A percentile compares a stretch with the other conserved stretches of the same genome.
phyloP scores from a whole-genome alignment of 1,284 basidiomycete genomes.

The Cystobasidium pallidum region DNA sequence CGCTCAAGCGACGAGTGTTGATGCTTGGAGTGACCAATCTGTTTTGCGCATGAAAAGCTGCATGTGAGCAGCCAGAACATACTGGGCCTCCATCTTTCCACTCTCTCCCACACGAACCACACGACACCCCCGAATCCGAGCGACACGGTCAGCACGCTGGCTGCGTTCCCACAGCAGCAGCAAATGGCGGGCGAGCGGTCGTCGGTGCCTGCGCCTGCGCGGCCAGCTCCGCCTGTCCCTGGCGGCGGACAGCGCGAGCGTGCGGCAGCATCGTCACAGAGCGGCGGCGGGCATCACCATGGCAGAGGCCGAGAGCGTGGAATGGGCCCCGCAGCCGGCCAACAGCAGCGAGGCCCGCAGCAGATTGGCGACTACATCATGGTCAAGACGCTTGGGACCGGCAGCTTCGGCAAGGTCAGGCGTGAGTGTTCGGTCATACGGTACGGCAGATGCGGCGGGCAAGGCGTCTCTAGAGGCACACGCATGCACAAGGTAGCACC shows the following conservation, averaged over 20 bases:
- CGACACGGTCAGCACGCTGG: background rate
- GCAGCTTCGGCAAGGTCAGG: constrained; percentile 98
- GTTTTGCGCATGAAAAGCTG: background rate
- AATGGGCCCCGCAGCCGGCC: background rate
- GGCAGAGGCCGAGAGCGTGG: constrained; percentile 32
- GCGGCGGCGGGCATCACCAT: constrained; percentile 16
- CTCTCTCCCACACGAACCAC: constrained; percentile 10
- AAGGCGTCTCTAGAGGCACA: background rate
- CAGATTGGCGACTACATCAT: constrained; percentile 57
- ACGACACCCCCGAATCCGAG: background rate
- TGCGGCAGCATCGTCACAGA: constrained; percentile 10
- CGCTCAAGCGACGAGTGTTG: background rate
- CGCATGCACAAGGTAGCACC: too few species aligned
- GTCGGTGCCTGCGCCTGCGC: constrained; percentile 23
- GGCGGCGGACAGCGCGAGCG: constrained; percentile 8
- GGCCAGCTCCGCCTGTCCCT: constrained; percentile 38
- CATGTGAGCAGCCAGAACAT: background rate
- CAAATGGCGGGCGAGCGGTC: constrained; percentile 14
- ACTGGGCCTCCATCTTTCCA: background rate
- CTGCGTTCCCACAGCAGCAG: background rate
- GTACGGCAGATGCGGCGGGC: background rate
- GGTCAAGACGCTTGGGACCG: constrained; percentile 64
- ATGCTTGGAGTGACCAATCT: too few species aligned
- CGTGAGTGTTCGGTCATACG: constrained; percentile 64
- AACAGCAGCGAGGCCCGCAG: constrained; percentile 18